Evolutionary conservation across 83 land plant species (phyloP).

Genomic region (Diphasiastrum complanatum): DNA sequence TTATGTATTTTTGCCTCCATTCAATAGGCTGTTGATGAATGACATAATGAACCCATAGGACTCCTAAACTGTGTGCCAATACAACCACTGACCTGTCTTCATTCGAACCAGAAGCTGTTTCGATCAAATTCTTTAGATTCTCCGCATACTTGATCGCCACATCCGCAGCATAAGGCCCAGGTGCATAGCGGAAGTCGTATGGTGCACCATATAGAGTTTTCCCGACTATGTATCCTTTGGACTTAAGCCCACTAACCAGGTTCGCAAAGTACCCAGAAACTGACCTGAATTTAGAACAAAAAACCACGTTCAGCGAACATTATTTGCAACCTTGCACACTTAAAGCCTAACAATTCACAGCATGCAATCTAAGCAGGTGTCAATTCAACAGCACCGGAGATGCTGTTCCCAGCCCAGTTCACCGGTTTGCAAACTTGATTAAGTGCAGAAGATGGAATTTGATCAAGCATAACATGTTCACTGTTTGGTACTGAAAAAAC

Average conservation of each 20-base stretch:
- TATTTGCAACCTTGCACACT: too few relatives aligned
- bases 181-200: slow-evolving; percentile 85
- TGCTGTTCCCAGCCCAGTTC: too few relatives aligned
- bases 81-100: slow-evolving; percentile 62
- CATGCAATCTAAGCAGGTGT: too few relatives aligned
- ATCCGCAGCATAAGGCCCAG: slow-evolving; percentile 52
- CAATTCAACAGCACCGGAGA: too few relatives aligned
- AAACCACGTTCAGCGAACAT: too few relatives aligned
- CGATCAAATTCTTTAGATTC: slow-evolving; percentile 57
- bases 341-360: too few relatives aligned
- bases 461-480: too few relatives aligned
- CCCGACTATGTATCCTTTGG: slow-evolving; percentile 60
- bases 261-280: slow-evolving; percentile 62
- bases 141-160: slow-evolving; percentile 50
- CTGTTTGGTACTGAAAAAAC: too few relatives aligned
- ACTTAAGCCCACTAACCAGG: slow-evolving; percentile 52
- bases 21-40: slow-evolving; percentile 48
- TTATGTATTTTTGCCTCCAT: slow-evolving; percentile 60
- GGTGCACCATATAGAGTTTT: slow-evolving; percentile 82
- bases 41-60: slow-evolving; percentile 64
- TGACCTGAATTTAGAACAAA: slow-evolving; percentile 54
- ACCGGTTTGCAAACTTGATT: too few relatives aligned
- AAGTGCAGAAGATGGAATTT: too few relatives aligned
- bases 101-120: slow-evolving; percentile 50
- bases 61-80: slow-evolving; percentile 86